Evolutionary conservation across 257 asterid species (phyloP).

Genomic region (Haberlea rhodopensis): DNA sequence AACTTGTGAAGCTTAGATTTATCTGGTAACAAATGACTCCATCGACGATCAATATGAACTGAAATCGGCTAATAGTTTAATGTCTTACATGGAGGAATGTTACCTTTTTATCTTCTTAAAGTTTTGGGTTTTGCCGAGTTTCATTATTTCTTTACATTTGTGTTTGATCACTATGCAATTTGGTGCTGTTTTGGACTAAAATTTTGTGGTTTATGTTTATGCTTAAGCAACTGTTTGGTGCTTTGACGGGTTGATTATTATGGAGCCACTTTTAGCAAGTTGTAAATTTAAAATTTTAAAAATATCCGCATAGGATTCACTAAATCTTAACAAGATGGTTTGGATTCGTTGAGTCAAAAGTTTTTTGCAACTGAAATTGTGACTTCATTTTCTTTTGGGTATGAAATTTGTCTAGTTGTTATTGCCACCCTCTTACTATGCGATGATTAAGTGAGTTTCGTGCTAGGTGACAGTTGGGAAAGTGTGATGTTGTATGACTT

Average conservation of each 20-base stretch:
- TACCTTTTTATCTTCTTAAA: no score
- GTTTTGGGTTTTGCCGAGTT: neutral
- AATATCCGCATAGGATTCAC: no score
- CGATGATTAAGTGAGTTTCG: no score
- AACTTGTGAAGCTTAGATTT: no score
- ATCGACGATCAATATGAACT: no score
- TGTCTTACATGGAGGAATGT: neutral
- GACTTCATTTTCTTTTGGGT: neutral
- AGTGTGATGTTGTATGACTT: no score
- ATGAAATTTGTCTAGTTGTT: neutral
- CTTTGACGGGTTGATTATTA: neutral
- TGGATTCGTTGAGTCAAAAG: neutral
- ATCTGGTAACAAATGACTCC: no score
- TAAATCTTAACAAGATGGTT: neutral
- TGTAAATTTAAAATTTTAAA: no score
- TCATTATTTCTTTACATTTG: neutral
- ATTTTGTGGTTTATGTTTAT: neutral
- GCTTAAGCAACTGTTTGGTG: neutral
- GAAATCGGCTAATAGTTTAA: no score
- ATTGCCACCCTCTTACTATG: neutral
- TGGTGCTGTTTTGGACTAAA: neutral
- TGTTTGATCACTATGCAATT: neutral
- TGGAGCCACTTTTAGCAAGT: neutral
- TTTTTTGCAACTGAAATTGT: neutral
- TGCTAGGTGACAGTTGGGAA: no score